These are phyloP conservation scores for Phialophora tarda DNA, from an alignment of 2,329 filamentous ascomycete genomes.

Conservation along the genomic window DNA sequence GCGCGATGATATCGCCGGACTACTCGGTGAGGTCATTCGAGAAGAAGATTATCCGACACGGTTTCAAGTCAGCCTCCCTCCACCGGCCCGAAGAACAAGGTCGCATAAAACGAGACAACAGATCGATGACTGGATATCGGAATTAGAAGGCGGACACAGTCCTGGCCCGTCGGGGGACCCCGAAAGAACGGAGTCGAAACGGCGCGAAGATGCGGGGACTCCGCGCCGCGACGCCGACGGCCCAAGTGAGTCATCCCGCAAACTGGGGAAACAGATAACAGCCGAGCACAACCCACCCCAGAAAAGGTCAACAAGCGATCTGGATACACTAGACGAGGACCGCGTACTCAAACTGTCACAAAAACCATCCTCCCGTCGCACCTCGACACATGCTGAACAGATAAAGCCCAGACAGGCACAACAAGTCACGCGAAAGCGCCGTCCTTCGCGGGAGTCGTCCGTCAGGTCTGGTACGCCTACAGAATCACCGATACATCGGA, in stretches of 20 bases:
- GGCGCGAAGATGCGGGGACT: conserved; percentile 3
- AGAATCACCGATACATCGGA: conserved; percentile 5
- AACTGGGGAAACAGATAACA: conserved; percentile 8
- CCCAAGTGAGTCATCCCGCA: conserved; percentile 30
- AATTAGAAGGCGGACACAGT: conserved; percentile 14
- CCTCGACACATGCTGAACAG: conserved; percentile 23
- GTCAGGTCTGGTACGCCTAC: conserved; percentile 19
- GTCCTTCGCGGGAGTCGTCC: conserved; percentile 25
- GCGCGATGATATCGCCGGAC: conserved; percentile 54
- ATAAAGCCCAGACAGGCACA: conserved; percentile 28
- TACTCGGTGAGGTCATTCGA: conserved; percentile 47
- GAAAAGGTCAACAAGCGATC: conserved; percentile 37
- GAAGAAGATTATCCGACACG: conserved; percentile 37
- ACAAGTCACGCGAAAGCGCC: conserved; percentile 19
- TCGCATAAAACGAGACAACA: conserved; percentile 26
- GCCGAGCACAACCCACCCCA: conserved; percentile 29
- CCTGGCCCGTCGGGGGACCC: neutral
- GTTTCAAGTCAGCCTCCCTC: conserved; percentile 36
- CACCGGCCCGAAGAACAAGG: conserved; percentile 19
- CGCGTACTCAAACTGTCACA: conserved; percentile 21
- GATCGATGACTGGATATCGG: conserved; percentile 29
- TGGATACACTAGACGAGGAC: conserved; percentile 31
- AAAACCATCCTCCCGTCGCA: conserved; percentile 22
- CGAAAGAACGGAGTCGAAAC: conserved; percentile 12
- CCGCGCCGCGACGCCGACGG: conserved; percentile 8